Evolutionary conservation across 192 early-diverging fungal genomes (phyloP).

Genomic region (Phycomyces blakesleeanus): DNA sequence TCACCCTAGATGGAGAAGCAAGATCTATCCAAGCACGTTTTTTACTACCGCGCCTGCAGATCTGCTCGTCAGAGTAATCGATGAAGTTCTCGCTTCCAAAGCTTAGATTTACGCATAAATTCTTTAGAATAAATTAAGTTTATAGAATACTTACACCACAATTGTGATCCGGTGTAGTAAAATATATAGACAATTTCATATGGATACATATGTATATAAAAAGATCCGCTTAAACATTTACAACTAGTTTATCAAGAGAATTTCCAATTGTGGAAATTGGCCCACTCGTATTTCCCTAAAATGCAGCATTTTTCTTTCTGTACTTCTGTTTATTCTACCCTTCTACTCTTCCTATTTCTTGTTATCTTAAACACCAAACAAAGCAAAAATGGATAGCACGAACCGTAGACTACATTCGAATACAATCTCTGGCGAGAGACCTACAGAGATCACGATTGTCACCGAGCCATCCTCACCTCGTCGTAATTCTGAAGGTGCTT

Average conservation of each 20-base stretch:
- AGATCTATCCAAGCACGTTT: slow-evolving; percentile 83
- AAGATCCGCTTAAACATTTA: no score
- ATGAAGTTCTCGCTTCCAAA: slow-evolving; percentile 16
- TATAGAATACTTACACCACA: no score
- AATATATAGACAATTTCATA: no score
- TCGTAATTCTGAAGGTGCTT: slow-evolving; percentile 32
- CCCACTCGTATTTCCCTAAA: not conserved
- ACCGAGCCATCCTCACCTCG: slow-evolving; percentile 8
- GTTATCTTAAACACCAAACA: slow-evolving; percentile 11
- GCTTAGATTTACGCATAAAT: no score
- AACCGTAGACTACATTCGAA: slow-evolving; percentile 13
- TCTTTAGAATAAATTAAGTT: no score
- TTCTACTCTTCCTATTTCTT: slow-evolving; percentile 2
- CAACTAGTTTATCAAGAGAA: no score
- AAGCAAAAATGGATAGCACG: not conserved
- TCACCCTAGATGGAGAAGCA: slow-evolving; percentile 89
- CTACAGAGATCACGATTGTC: slow-evolving; percentile 1
- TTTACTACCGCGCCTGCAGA: slow-evolving; percentile 76
- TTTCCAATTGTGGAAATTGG: no score
- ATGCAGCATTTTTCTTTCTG: not conserved
- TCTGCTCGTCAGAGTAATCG: slow-evolving; percentile 29
- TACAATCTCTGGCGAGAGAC: slow-evolving; percentile 13
- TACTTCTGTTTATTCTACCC: slow-evolving; percentile 8
- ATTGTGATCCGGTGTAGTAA: no score
- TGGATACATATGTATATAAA: no score